phyloP scores from a whole-genome alignment of 257 asterid species.

The Eucommia ulmoides region DNA sequence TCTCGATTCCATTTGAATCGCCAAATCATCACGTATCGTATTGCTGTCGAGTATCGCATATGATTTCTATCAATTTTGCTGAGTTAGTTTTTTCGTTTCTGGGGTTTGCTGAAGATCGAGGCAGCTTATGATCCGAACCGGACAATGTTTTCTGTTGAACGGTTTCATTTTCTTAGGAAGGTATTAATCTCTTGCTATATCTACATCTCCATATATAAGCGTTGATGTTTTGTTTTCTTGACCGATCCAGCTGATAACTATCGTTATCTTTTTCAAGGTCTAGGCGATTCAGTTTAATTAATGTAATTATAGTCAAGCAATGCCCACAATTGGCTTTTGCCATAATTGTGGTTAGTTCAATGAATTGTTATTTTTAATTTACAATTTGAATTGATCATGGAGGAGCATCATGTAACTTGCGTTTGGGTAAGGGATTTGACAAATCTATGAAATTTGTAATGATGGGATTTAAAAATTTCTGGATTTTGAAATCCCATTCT shows the following conservation, averaged over 20 bases:
- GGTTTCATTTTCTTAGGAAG: slow-evolving; percentile 93
- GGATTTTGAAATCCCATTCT: too few species aligned
- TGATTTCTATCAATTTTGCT: slow-evolving; percentile 4
- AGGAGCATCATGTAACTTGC: too few species aligned
- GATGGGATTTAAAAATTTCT: too few species aligned
- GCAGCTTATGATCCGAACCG: slow-evolving; percentile 78
- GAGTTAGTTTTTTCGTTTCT: not conserved
- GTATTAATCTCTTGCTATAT: slow-evolving; percentile 19
- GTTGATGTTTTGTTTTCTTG: not conserved
- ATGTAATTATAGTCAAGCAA: not conserved
- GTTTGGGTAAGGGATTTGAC: too few species aligned
- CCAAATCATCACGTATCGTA: not conserved
- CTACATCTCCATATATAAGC: not conserved
- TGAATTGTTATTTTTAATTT: too few species aligned
- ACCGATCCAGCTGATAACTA: not conserved
- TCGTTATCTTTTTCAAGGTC: too few species aligned
- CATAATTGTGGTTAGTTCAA: too few species aligned
- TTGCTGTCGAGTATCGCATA: not conserved
- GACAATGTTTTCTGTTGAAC: slow-evolving; percentile 87
- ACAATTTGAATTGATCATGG: too few species aligned
- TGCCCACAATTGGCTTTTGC: not conserved
- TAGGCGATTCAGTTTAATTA: too few species aligned
- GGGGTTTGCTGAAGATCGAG: slow-evolving; percentile 42
- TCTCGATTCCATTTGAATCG: not conserved
- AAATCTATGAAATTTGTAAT: too few species aligned